Conservation (phyloP, 1,284 basidiomycete species). For the Vanrija sp. region DNA sequence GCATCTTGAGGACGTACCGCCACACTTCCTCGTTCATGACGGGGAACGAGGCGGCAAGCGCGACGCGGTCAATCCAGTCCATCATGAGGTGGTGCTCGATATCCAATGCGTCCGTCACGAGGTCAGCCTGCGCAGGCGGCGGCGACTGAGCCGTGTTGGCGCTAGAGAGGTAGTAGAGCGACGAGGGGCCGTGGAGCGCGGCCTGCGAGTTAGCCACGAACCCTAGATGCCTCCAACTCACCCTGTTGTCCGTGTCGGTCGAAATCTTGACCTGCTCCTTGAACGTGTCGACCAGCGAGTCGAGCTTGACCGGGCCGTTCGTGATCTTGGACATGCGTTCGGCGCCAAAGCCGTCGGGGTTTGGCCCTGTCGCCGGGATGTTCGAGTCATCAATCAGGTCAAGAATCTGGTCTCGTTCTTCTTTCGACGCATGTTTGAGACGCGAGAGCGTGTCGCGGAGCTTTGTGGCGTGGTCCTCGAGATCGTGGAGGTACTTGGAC, state of each 20-base stretch:
- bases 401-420: background rate
- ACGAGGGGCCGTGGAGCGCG: constrained; percentile 3
- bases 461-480: background rate
- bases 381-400: background rate
- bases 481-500: background rate
- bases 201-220: background rate
- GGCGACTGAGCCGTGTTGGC: too few relatives aligned
- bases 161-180: constrained; percentile 1
- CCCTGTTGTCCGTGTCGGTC: background rate
- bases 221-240: background rate
- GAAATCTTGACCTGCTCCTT: background rate
- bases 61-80: constrained; percentile 1
- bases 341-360: background rate
- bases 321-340: background rate
- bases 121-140: background rate
- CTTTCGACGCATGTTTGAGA: background rate
- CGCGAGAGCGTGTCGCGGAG: background rate
- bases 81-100: background rate
- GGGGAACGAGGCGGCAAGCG: background rate
- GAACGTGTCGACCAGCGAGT: background rate
- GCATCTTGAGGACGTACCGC: background rate
- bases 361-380: too few relatives aligned
- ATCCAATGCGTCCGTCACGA: background rate
- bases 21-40: background rate
- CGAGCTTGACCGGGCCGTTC: background rate